Evolutionary conservation across 306 rosid genomes (phyloP).

Genomic region (Hippophae rhamnoides): DNA sequence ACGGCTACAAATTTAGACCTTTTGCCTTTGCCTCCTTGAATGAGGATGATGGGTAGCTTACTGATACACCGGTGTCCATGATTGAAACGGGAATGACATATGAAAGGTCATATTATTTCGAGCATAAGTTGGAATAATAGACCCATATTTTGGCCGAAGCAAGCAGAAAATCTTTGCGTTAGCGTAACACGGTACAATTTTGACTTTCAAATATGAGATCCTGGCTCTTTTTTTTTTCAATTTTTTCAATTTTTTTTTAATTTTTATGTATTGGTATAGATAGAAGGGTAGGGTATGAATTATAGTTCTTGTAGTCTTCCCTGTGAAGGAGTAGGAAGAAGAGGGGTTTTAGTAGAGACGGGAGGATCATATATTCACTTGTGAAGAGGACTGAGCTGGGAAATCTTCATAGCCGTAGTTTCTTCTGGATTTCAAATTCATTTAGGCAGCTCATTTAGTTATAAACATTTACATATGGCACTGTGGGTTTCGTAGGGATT

Average conservation of each 20-base stretch:
- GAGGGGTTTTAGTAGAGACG: constrained; percentile 20
- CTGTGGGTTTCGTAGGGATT: constrained; percentile 29
- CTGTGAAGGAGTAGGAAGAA: constrained; percentile 7
- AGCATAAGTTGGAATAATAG: constrained; percentile 14
- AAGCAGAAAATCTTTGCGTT: constrained; percentile 12
- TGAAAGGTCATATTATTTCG: constrained; percentile 3
- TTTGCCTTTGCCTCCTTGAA: constrained; percentile 67
- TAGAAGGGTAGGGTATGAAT: constrained; percentile 25
- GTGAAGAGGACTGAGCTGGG: constrained; percentile 52
- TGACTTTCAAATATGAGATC: constrained; percentile 30
- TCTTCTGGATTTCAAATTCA: constrained; percentile 20
- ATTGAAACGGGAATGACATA: constrained; percentile 9
- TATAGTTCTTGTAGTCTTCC: constrained; percentile 10
- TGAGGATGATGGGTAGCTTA: constrained; percentile 75
- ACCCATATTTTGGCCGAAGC: constrained; percentile 22
- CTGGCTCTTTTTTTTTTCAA: constrained; percentile 18
- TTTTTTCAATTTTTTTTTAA: too few relatives aligned
- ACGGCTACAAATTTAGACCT: constrained; percentile 92
- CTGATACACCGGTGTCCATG: constrained; percentile 7
- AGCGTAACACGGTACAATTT: constrained; percentile 30
- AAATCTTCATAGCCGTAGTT: constrained; percentile 24
- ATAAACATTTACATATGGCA: constrained; percentile 6
- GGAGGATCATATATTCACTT: constrained; percentile 25
- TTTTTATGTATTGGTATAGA: background rate
- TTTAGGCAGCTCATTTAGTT: constrained; percentile 16